Conservation (phyloP, 805 yeast species). For the Wickerhamomyces ciferrii region DNA sequence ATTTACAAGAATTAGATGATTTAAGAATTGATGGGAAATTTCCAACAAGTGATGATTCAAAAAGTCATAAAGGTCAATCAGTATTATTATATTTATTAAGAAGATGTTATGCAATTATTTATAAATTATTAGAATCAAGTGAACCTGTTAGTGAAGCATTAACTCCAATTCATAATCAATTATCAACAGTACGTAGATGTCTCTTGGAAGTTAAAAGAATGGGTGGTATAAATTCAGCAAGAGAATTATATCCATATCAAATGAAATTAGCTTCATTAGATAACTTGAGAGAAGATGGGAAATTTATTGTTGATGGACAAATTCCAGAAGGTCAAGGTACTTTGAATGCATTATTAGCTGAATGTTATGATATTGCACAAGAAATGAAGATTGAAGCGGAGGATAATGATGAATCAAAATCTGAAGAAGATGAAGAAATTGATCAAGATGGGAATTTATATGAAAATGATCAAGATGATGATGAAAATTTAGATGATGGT, state of each 20-base stretch:
- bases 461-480: constrained; percentile 11
- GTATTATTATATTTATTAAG: constrained; percentile 74
- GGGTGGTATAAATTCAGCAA: constrained; percentile 83
- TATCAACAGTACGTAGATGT: constrained; percentile 88
- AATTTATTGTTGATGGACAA: constrained; percentile 79
- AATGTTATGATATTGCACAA: constrained; percentile 89
- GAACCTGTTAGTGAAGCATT: constrained; percentile 95
- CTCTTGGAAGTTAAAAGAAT: constrained; percentile 83
- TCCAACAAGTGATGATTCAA: constrained; percentile 20
- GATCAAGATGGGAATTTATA: constrained; percentile 25
- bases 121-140: constrained; percentile 81
- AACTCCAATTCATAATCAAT: constrained; percentile 90
- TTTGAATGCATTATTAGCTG: constrained; percentile 84
- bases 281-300: constrained; percentile 83
- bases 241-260: constrained; percentile 95
- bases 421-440: constrained; percentile 32
- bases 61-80: constrained; percentile 46
- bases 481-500: constrained; percentile 19
- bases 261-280: constrained; percentile 90
- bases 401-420: constrained; percentile 31
- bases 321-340: constrained; percentile 99
- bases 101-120: constrained; percentile 86
- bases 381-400: constrained; percentile 85
- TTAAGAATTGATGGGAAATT: constrained; percentile 61
- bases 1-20: constrained; percentile 69